phyloP scores from a whole-genome alignment of 371 early-diverging fungal genomes.

The Mucor saturninus region DNA sequence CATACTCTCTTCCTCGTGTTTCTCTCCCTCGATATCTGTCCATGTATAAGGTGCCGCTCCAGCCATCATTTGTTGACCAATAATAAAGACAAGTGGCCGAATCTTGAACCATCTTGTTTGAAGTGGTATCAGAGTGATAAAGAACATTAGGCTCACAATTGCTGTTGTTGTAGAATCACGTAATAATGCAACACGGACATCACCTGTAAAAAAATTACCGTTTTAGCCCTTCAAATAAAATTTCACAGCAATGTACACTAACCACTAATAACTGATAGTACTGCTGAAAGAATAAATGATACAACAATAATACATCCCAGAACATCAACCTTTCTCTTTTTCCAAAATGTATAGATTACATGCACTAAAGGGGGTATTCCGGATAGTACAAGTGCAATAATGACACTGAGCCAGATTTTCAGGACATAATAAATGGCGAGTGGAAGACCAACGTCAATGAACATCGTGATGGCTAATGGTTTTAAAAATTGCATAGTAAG shows the following conservation, averaged over 20 bases:
- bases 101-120: slow-evolving; percentile 36
- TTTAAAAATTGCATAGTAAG: neutral
- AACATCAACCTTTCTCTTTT: slow-evolving; percentile 39
- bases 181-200: slow-evolving; percentile 48
- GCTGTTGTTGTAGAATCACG: slow-evolving; percentile 51
- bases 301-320: slow-evolving; percentile 47
- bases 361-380: slow-evolving; percentile 52
- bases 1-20: slow-evolving; percentile 16
- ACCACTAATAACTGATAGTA: slow-evolving; percentile 37
- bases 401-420: slow-evolving; percentile 28
- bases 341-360: slow-evolving; percentile 31
- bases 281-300: slow-evolving; percentile 47
- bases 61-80: slow-evolving; percentile 38
- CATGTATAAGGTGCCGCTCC: slow-evolving; percentile 19
- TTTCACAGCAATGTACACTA: too few species aligned
- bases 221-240: too few species aligned
- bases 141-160: slow-evolving; percentile 47
- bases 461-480: slow-evolving; percentile 19
- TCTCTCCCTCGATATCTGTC: slow-evolving; percentile 30
- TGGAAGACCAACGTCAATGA: slow-evolving; percentile 44
- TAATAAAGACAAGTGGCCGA: slow-evolving; percentile 38
- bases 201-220: slow-evolving; percentile 17
- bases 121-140: slow-evolving; percentile 49
- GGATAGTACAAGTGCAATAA: slow-evolving; percentile 54
- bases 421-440: slow-evolving; percentile 44